Base-by-base conservation (phyloP, 2,329 filamentous ascomycete genomes). In the Fusarium odoratissimum region DNA sequence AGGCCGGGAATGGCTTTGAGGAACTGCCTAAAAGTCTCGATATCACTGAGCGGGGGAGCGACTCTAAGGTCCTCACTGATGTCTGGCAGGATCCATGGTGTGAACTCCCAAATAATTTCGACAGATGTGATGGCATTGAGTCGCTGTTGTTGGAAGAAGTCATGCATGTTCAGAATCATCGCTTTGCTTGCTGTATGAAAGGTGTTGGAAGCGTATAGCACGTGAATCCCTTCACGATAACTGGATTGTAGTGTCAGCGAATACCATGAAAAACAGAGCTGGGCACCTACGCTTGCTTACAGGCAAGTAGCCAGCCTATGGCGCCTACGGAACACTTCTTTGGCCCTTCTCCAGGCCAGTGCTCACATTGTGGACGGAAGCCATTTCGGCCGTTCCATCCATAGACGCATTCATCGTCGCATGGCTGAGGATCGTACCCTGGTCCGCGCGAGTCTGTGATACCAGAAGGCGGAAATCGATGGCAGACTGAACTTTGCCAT, bases 301-400 rank as follows among this genome's bases (percentile, higher is more conserved):
- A 82, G 17, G 72, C 67, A 4, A 76, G 66, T 3, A 81, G 71
- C 79, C 79, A 82, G 6, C 78, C 80, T 71, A 81, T 73, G 1
- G 71, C 73, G 1, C 79, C 80, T 19, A 81, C 57, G 1, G 35
- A 60, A 44, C 74, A 77, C 44, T 74, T 74, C 5, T 55, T 17
- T 1, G 76, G 69, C 13, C 49, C 54, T 14, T 69, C 42, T 2
- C 75, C 72, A 0, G 75, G 74, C 75, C 76, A 79, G 17, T 66
- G 25, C 13, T 65, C 46, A n/a, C 77, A 80, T 12, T 62, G 57
- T 3, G 48, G 30, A 12, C 25, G 44, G 2, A 64, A 61, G 0
- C 37, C 55, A 9, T 42, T 37, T n/a, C 56, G 21, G 1, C 56
- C 60, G 3, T 64, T 64, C 44, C 55, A 60, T 19, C 56, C 60